Percentiles rank a stretch among this genome's conserved stretches.
These are phyloP conservation scores for Ballota nigra DNA, from an alignment of 257 asterid genomes.

Conservation along the genomic window DNA sequence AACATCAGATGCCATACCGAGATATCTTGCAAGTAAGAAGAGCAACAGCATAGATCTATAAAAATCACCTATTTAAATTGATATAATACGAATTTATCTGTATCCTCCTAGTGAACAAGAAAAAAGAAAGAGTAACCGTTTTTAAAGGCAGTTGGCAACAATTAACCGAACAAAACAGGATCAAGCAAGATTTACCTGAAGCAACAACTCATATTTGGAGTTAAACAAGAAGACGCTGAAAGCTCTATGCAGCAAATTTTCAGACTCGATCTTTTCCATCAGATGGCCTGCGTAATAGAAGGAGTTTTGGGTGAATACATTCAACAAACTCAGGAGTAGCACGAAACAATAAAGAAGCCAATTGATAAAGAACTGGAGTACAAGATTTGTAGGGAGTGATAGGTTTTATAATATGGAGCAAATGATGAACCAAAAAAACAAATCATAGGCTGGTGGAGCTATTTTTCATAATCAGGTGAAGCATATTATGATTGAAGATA, in stretches of 20 bases:
- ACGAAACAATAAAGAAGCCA: background rate
- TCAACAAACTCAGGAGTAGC: background rate
- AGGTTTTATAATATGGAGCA: background rate
- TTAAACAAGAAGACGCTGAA: constrained; percentile 93
- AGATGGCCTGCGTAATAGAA: constrained; percentile 68
- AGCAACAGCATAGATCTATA: background rate
- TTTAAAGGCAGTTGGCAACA: background rate
- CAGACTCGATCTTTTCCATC: constrained; percentile 84
- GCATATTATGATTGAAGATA: too few species aligned
- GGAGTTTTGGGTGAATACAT: background rate
- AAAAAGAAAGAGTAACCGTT: background rate
- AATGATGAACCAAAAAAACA: background rate
- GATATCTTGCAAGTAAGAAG: background rate
- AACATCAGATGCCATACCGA: background rate
- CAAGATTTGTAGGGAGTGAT: background rate
- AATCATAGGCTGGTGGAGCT: background rate
- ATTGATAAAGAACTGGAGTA: background rate
- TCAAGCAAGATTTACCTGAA: constrained; percentile 61
- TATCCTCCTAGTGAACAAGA: background rate
- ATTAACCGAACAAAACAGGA: background rate
- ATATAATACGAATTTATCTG: background rate
- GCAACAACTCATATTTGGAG: constrained; percentile 83
- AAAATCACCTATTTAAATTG: background rate
- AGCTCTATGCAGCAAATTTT: constrained; percentile 84
- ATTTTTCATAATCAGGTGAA: background rate